Base-by-base conservation (phyloP, 192 early-diverging fungal species). In the Backusella macrospora region DNA sequence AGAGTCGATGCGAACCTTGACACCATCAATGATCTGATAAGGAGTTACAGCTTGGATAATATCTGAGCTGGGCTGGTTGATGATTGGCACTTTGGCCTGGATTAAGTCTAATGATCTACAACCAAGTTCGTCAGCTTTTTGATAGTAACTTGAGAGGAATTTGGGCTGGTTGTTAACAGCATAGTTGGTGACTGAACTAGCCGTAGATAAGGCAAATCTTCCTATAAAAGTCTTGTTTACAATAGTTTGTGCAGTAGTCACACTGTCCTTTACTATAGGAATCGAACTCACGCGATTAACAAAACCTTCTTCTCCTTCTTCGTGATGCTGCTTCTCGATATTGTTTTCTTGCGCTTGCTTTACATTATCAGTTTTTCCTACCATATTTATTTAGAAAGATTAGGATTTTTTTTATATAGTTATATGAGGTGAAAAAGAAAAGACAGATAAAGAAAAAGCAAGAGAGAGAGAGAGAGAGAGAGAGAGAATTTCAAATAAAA, bases 31-130 rank as follows among this genome's bases (percentile, higher is more conserved):
- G 80, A 86, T 48, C 83, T 84, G 48, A 87, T 86, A 76, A 70
- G 79, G 80, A 70, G 82, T 86, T 45, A 91, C 83, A 12, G 81
- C 77, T 44, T 82, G 80, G 18, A 92, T 79, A 63, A 92, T 85
- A 72, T 91, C 87, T 65, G 76, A 76, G 5, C 90, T 90, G 47
- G 90, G 89, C 72, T 86, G 80, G 38, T 74, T 84, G 52, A 92
- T 82, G 55, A 90, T 84, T 6, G 92, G 92, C 79, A 90, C 88
- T 44, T 76, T 81, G 1, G 71, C 70, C 62, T 91, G 89, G 43
- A 93, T 68, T 13, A 86, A 55, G 63, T 90, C 89, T 18, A 93
- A 81, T 5, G 90, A 90, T 62, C 84, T 80, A 16, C 84, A 86
- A 45, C 88, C 91, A 34, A 90, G 79, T 13, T 85, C 73, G 70